Percentiles rank a stretch among this genome's conserved stretches.
phyloP scores from a whole-genome alignment of 1,284 basidiomycete species.

The Melampsora americana region DNA sequence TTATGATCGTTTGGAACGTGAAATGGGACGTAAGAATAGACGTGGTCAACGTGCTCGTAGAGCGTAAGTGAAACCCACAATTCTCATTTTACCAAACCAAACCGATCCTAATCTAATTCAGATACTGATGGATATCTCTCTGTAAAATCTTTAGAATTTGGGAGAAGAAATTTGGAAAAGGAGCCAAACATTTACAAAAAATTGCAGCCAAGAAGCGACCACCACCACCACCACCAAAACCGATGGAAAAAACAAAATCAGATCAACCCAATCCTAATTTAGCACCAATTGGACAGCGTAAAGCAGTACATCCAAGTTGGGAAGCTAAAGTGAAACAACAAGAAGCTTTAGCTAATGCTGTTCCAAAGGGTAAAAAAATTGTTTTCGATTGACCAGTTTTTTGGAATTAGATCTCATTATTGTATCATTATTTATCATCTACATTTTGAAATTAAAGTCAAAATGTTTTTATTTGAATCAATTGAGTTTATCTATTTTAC shows the following conservation, averaged over 20 bases:
- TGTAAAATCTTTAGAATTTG: slow-evolving; percentile 66
- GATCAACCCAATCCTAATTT: background rate
- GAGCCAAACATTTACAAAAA: slow-evolving; percentile 74
- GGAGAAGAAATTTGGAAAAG: slow-evolving; percentile 90
- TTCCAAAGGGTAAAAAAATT: slow-evolving; percentile 30
- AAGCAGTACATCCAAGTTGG: slow-evolving; percentile 81
- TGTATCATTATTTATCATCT: too few species aligned
- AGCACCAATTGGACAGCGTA: slow-evolving; percentile 52
- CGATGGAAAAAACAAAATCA: too few species aligned
- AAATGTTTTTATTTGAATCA: too few species aligned
- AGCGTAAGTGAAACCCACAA: slow-evolving; percentile 65
- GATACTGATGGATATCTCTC: too few species aligned
- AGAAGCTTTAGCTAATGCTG: slow-evolving; percentile 55
- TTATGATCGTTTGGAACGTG: slow-evolving; percentile 49
- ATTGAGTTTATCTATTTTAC: too few species aligned
- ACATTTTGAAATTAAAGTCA: too few species aligned
- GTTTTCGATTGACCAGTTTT: slow-evolving; percentile 20
- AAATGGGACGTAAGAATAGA: slow-evolving; percentile 70
- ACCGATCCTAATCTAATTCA: too few species aligned
- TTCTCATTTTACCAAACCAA: too few species aligned
- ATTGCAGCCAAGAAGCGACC: slow-evolving; percentile 10
- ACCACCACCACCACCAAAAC: background rate
- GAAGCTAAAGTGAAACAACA: slow-evolving; percentile 78
- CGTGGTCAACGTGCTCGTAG: slow-evolving; percentile 84
- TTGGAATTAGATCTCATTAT: too few species aligned